Evolutionary conservation across 139 green algal species (phyloP), one percentile per base, ranked within the genome.

Genomic region (Helicosporidium sp.): DNA sequence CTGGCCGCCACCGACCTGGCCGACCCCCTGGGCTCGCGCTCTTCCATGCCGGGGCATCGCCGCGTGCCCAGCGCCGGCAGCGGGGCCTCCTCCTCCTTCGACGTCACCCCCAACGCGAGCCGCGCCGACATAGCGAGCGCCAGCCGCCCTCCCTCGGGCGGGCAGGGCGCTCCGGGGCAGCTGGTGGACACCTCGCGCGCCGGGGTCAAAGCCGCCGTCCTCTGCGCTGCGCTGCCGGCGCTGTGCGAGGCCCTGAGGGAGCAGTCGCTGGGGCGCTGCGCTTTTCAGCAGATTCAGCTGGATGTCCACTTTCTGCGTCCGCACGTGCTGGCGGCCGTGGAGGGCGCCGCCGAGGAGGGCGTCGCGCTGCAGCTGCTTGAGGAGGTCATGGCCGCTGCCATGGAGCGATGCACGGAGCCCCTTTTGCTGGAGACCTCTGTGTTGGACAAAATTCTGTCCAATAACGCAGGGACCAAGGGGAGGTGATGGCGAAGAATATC

Each of bases 281-380:
- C 64, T 7, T 60, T 87, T 52, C 77, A 85, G 69, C 79, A 91
- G 69, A 52, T 91, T 36, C 81, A 91, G 58, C 56, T 91, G 34
- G 81, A 92, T 57, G 66, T 70, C 24, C 63, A 78, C 43, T 84
- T 74, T 62, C 52, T 92, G 41, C 51, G 72, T 6, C 41, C 47
- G 7, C 70, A 64, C 0, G 41, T 90, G 45, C 55, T 59, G 26
- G 52, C 62, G 24, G 66, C 55, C 39, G 52, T 70, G 41, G 54
- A 43, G n/a, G 55, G 48, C 28, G 34, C 31, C 23, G 50, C 22
- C 34, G 61, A 60, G 44, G 65, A 43, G 16, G 55, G 20, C 4
- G 62, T 72, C 8, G 60, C 39, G 53, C 52, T 47, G 20, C 51
- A 63, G 40, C 55, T 84, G 64, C 53, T 85, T 43, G 78, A 91